A percentile compares a stretch with the other conserved stretches of the same genome.
phyloP scores from a whole-genome alignment of 2,329 filamentous ascomycete species.

The Aspergillus ochraceus region DNA sequence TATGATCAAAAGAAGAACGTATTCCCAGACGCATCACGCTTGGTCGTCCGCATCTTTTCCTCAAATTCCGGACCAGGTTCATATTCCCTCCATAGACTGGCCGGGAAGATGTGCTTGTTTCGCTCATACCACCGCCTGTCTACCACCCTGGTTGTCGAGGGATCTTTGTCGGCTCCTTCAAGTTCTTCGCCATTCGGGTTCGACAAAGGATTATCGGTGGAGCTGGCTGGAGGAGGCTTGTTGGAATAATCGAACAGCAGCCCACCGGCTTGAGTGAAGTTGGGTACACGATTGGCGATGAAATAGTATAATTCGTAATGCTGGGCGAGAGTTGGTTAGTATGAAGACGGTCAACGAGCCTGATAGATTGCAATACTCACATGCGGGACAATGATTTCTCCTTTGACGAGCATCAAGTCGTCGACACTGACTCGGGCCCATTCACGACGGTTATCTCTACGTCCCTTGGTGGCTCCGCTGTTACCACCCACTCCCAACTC shows the following conservation, averaged over 20 bases:
- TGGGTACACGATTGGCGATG: constrained; percentile 70
- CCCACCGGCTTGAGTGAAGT: constrained; percentile 71
- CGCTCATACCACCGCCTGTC: constrained; percentile 95
- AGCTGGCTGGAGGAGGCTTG: constrained; percentile 33
- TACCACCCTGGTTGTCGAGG: constrained; percentile 85
- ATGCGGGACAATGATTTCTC: constrained; percentile 89
- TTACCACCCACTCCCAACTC: constrained; percentile 71
- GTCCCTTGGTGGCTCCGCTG: constrained; percentile 43
- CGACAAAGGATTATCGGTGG: constrained; percentile 42
- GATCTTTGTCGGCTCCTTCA: constrained; percentile 78
- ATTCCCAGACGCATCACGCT: constrained; percentile 85
- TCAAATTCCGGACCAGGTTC: constrained; percentile 79
- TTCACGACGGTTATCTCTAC: constrained; percentile 67
- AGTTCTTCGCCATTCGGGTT: constrained; percentile 56
- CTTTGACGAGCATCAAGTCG: constrained; percentile 88
- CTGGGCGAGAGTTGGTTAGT: constrained; percentile 47
- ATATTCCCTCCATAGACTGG: constrained; percentile 93
- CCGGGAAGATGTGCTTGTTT: constrained; percentile 98
- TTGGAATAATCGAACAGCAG: constrained; percentile 75
- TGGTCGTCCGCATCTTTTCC: constrained; percentile 64
- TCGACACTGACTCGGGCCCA: constrained; percentile 96
- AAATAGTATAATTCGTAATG: constrained; percentile 99
- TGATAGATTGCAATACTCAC: constrained; percentile 55
- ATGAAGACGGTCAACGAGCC: neutral
- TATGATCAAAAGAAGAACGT: constrained; percentile 73